Conservation (phyloP, 331 rosid species). For the Dryas integrifolia region DNA sequence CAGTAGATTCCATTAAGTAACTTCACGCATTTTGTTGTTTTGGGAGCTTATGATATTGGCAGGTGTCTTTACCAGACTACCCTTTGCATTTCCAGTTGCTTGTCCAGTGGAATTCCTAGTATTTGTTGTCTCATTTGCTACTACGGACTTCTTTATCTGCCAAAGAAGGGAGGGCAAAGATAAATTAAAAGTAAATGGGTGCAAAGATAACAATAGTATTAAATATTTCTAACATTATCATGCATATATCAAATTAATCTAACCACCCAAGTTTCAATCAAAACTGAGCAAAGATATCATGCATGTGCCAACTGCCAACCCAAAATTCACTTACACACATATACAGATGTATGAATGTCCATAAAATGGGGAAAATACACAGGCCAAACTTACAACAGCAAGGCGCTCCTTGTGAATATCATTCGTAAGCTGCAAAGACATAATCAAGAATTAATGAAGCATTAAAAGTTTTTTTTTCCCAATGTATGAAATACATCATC, state of each 20-base stretch:
- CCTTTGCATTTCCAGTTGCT: conserved; percentile 71
- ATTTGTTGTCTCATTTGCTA: conserved; percentile 55
- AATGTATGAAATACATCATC: conserved; percentile 2
- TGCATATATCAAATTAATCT: neutral
- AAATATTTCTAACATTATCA: neutral
- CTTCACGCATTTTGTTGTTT: conserved; percentile 34
- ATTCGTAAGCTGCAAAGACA: conserved; percentile 52
- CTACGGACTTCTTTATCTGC: conserved; percentile 84
- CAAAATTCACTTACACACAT: conserved; percentile 12
- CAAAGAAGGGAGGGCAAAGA: conserved; percentile 17
- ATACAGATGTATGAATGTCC: neutral
- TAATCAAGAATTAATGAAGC: conserved; percentile 9
- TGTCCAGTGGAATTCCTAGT: conserved; percentile 65
- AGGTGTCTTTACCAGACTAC: conserved; percentile 60
- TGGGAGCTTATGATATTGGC: conserved; percentile 58
- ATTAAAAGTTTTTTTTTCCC: neutral
- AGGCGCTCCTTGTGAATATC: conserved; percentile 94
- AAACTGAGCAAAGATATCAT: neutral
- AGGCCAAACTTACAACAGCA: conserved; percentile 60
- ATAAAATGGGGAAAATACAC: conserved; percentile 15
- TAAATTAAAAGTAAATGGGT: neutral
- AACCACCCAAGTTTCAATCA: neutral
- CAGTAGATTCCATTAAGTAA: neutral
- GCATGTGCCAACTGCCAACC: conserved; percentile 6
- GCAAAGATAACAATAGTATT: neutral